Percentiles rank a stretch among this genome's conserved stretches.
Evolutionary conservation across 2,329 filamentous ascomycete genomes (phyloP).

Genomic region (Trichoderma semiorbis): DNA sequence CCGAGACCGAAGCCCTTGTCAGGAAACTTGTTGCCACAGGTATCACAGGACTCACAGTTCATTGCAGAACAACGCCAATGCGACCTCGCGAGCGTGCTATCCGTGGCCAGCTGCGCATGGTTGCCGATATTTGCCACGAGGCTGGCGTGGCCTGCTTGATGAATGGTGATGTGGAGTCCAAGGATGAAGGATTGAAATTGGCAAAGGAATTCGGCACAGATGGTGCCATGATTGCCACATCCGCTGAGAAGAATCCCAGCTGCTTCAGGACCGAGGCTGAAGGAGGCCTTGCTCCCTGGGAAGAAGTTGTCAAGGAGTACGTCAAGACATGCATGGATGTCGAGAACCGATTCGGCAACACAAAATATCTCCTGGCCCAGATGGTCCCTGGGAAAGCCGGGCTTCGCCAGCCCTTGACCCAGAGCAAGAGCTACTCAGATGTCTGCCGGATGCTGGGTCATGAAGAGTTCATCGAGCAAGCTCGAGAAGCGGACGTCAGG

Average conservation of each 20-base stretch:
- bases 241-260: slow-evolving; percentile 86
- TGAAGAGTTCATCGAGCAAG: slow-evolving; percentile 59
- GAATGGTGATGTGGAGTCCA: slow-evolving; percentile 84
- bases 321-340: slow-evolving; percentile 68
- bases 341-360: slow-evolving; percentile 87
- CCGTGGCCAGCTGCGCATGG: slow-evolving; percentile 78
- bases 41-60: slow-evolving; percentile 87
- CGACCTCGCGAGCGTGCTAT: slow-evolving; percentile 84
- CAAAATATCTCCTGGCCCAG: slow-evolving; percentile 84
- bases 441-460: slow-evolving; percentile 64
- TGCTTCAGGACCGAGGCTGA: slow-evolving; percentile 70
- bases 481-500: slow-evolving; percentile 61
- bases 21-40: slow-evolving; percentile 76
- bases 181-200: slow-evolving; percentile 68
- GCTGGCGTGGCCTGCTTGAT: slow-evolving; percentile 89
- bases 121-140: slow-evolving; percentile 74
- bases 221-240: slow-evolving; percentile 94
- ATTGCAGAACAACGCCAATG: slow-evolving; percentile 97
- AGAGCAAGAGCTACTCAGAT: slow-evolving; percentile 67
- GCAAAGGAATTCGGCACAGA: slow-evolving; percentile 80
- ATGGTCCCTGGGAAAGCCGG: slow-evolving; percentile 77
- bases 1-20: slow-evolving; percentile 74
- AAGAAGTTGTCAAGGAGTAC: slow-evolving; percentile 73
- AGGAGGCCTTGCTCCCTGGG: slow-evolving; percentile 71
- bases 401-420: slow-evolving; percentile 58